Conservation (phyloP, 345 rosid species). For the Punica granatum region DNA sequence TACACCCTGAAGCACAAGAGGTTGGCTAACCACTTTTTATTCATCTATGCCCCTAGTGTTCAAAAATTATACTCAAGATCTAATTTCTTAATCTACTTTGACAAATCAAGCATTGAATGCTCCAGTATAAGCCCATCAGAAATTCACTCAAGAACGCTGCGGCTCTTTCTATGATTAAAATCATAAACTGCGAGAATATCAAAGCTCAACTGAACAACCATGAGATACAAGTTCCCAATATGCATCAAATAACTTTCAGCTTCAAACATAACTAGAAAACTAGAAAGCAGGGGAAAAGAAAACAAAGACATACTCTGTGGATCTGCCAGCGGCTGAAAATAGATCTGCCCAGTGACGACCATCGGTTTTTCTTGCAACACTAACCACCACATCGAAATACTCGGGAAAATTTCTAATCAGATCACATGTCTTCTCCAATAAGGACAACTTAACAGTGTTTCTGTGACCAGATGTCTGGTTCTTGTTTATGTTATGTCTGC, state of each 20-base stretch:
- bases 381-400: slow-evolving; percentile 92
- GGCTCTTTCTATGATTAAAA: neutral
- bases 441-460: slow-evolving; percentile 34
- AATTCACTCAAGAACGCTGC: neutral
- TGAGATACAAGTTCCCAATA: neutral
- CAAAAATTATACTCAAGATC: neutral
- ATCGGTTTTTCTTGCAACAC: slow-evolving; percentile 98
- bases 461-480: slow-evolving; percentile 42
- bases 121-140: neutral
- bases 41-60: neutral
- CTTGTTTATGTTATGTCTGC: slow-evolving; percentile 66
- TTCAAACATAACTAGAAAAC: neutral
- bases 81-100: neutral
- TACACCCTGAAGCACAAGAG: neutral
- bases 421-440: slow-evolving; percentile 86
- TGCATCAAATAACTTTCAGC: neutral
- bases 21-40: neutral
- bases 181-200: neutral
- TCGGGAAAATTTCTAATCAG: slow-evolving; percentile 79
- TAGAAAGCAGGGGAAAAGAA: slow-evolving; percentile 5
- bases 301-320: slow-evolving; percentile 67
- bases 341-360: slow-evolving; percentile 99
- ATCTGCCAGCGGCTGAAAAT: slow-evolving; percentile 94
- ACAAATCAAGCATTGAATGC: neutral
- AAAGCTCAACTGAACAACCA: neutral